A percentile compares a stretch with the other conserved stretches of the same genome.
These are phyloP conservation scores for Salvia rosmarinus DNA, from an alignment of 257 asterid species.

Conservation along the genomic window DNA sequence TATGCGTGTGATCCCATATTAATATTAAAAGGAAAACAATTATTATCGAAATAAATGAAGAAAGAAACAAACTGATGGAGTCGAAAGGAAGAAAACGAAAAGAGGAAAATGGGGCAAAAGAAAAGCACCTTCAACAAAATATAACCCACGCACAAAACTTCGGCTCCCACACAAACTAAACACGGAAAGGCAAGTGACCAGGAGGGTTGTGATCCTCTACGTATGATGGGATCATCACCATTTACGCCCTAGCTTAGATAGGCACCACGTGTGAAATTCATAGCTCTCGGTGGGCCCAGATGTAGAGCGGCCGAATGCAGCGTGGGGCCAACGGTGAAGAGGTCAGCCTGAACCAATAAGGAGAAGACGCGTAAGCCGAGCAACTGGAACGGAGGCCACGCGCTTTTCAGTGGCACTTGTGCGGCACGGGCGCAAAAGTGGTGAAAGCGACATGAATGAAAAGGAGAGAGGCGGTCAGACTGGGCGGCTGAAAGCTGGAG, in stretches of 20 bases:
- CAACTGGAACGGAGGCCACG: neutral
- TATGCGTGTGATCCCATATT: too few species aligned
- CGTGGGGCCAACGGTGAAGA: conserved; percentile 6
- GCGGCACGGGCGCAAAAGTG: conserved; percentile 21
- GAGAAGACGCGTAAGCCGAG: neutral
- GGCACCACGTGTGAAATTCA: conserved; percentile 32
- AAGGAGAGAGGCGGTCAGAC: conserved; percentile 43
- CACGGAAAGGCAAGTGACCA: neutral
- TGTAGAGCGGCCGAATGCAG: neutral
- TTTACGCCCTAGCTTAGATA: conserved; percentile 18
- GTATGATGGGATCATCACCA: neutral
- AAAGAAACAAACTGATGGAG: neutral
- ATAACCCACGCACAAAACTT: conserved; percentile 18
- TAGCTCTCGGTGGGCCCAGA: neutral
- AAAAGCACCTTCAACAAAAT: neutral
- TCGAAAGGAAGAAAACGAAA: neutral
- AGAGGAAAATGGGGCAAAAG: too few species aligned
- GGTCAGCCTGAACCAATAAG: conserved; percentile 19
- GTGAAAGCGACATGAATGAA: conserved; percentile 29
- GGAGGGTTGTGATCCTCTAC: conserved; percentile 13
- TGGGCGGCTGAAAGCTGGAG: conserved; percentile 46
- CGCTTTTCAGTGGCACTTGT: conserved; percentile 31
- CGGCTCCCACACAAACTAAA: conserved; percentile 22
- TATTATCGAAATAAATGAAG: neutral
- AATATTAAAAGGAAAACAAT: neutral